Conservation (phyloP, 176 grass and related monocot species). For the Avena sativa region DNA sequence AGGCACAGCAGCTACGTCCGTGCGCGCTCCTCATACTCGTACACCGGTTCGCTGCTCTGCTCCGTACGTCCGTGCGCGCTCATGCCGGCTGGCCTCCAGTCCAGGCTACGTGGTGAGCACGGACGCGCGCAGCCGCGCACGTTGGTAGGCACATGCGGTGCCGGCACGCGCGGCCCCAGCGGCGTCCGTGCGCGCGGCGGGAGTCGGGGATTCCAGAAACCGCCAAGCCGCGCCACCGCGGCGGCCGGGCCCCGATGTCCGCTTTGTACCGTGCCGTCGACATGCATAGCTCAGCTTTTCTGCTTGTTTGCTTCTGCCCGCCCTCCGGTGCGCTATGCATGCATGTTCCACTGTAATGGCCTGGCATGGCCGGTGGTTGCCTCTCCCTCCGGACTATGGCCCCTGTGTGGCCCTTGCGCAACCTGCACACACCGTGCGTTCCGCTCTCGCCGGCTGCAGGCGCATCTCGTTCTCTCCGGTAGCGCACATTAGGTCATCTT, state of each 20-base stretch:
- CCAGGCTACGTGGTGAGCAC: background rate
- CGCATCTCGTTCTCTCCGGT: no score
- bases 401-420: background rate
- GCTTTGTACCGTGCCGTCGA: constrained; percentile 34
- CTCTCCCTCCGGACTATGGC: background rate
- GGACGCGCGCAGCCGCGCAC: background rate
- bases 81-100: background rate
- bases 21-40: background rate
- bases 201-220: constrained; percentile 17
- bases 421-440: background rate
- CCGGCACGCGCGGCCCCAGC: background rate
- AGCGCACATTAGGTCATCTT: no score
- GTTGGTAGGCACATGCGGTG: constrained; percentile 5
- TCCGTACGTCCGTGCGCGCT: background rate
- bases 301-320: background rate
- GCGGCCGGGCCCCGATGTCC: constrained; percentile 5
- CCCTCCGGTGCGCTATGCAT: background rate
- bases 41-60: background rate
- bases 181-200: constrained; percentile 12
- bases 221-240: constrained; percentile 3
- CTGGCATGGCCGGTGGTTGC: background rate
- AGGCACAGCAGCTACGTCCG: no score
- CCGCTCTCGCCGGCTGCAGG: background rate
- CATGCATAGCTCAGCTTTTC: constrained; percentile 7
- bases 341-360: background rate